Percentiles rank a stretch among this genome's conserved stretches.
These are phyloP conservation scores for Colletotrichum karsti DNA, from an alignment of 2,329 filamentous ascomycete species.

Conservation along the genomic window DNA sequence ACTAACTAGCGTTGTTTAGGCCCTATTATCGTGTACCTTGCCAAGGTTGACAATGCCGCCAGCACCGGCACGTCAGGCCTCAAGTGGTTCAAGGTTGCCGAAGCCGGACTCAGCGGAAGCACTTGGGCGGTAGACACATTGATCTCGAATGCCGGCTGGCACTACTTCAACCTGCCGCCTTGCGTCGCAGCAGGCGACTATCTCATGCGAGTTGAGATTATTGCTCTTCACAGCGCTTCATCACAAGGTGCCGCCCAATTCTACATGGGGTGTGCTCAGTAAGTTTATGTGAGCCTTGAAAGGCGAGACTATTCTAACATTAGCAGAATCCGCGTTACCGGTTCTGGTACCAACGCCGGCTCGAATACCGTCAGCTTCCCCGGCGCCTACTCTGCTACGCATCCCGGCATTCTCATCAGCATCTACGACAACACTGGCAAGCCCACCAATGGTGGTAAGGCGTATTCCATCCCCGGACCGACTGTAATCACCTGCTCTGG, in stretches of 20 bases:
- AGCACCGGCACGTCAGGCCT: conserved; percentile 44
- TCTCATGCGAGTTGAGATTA: conserved; percentile 50
- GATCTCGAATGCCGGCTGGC: conserved; percentile 37
- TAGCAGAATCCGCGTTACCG: conserved; percentile 33
- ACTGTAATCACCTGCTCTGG: conserved; percentile 16
- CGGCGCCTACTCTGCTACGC: conserved; percentile 34
- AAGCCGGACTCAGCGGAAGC: conserved; percentile 43
- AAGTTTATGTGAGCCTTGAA: neutral
- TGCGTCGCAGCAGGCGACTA: conserved; percentile 51
- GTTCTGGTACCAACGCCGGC: conserved; percentile 29
- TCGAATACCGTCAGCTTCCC: conserved; percentile 36
- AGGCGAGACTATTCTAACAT: too few relatives aligned
- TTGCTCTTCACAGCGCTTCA: conserved; percentile 49
- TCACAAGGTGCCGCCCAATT: conserved; percentile 33
- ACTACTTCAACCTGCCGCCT: conserved; percentile 46
- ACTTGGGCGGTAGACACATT: conserved; percentile 40
- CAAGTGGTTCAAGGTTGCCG: conserved; percentile 62
- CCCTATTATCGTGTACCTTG: conserved; percentile 57
- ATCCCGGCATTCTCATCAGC: conserved; percentile 38
- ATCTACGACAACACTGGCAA: conserved; percentile 39
- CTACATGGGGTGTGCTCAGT: conserved; percentile 36
- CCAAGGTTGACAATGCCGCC: conserved; percentile 56
- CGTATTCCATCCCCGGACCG: conserved; percentile 46
- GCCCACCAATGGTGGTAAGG: conserved; percentile 36
- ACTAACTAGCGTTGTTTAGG: conserved; percentile 36